Conservation (phyloP, 2,329 filamentous ascomycete species). For the Claviceps digitariae region DNA sequence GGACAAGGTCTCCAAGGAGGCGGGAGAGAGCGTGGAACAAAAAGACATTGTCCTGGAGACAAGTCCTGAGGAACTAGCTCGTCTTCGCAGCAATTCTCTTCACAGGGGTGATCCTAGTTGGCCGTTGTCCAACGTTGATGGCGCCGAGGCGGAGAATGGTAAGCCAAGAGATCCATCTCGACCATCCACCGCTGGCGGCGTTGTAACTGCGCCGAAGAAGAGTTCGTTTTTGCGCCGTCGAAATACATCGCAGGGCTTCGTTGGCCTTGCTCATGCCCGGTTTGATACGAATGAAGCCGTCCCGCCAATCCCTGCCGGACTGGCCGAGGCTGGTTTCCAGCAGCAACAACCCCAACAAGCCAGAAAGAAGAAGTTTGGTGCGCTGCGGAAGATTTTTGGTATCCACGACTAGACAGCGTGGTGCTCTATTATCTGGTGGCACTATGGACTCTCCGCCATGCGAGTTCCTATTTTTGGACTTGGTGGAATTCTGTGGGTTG, state of each 20-base stretch:
- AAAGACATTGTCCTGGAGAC: constrained; percentile 50
- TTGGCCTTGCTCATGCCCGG: constrained; percentile 9
- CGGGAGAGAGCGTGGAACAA: constrained; percentile 43
- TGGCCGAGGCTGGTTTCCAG: neutral
- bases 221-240: constrained; percentile 21
- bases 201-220: constrained; percentile 10
- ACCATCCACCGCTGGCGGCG: constrained; percentile 22
- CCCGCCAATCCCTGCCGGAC: constrained; percentile 2
- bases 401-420: constrained; percentile 27
- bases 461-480: neutral
- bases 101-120: constrained; percentile 19
- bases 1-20: constrained; percentile 40
- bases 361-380: constrained; percentile 55
- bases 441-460: neutral
- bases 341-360: constrained; percentile 8
- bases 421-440: constrained; percentile 5
- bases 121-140: constrained; percentile 19
- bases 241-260: constrained; percentile 22
- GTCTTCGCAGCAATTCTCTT: constrained; percentile 25
- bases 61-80: constrained; percentile 36
- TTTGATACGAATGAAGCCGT: constrained; percentile 7
- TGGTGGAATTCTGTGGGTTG: neutral
- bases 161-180: constrained; percentile 15
- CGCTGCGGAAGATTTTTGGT: constrained; percentile 51
- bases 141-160: constrained; percentile 16